A percentile compares a stretch with the other conserved stretches of the same genome.
Evolutionary conservation across 2,329 filamentous ascomycete genomes (phyloP).

Genomic region (Colletotrichum sp.): DNA sequence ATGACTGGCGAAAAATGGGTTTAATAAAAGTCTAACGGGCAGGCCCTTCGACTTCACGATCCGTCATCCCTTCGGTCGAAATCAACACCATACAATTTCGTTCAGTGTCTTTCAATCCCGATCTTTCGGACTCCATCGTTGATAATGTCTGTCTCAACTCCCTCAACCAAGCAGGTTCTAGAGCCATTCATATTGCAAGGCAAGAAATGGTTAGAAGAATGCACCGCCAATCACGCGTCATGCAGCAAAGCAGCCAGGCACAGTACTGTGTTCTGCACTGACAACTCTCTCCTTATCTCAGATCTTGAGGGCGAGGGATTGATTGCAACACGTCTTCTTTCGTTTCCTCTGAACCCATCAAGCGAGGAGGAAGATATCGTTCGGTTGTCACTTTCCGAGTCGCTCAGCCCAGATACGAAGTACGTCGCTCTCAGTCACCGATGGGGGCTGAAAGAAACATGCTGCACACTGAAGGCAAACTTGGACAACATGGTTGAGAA

Average conservation of each 20-base stretch:
- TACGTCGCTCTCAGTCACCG: background rate
- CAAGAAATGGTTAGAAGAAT: background rate
- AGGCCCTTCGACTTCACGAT: background rate
- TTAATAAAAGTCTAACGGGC: background rate
- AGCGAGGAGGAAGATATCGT: background rate
- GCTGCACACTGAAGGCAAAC: background rate
- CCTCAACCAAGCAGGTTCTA: background rate
- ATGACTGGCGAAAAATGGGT: background rate
- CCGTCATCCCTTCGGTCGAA: background rate
- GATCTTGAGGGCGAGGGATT: background rate
- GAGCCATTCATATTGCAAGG: background rate
- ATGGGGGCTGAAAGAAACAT: background rate
- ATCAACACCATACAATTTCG: rapidly evolving
- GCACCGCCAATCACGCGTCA: background rate
- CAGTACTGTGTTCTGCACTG: background rate
- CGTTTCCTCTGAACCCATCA: background rate
- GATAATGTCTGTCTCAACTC: background rate
- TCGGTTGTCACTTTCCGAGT: background rate
- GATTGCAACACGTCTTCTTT: background rate
- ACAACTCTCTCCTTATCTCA: background rate
- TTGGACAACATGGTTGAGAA: background rate
- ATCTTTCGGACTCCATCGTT: background rate
- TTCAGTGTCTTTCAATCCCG: rapidly evolving
- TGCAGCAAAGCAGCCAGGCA: background rate
- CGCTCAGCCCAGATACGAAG: background rate